Base-by-base conservation (phyloP, 2,329 filamentous ascomycete genomes). In the Zymoseptoria passerinii region DNA sequence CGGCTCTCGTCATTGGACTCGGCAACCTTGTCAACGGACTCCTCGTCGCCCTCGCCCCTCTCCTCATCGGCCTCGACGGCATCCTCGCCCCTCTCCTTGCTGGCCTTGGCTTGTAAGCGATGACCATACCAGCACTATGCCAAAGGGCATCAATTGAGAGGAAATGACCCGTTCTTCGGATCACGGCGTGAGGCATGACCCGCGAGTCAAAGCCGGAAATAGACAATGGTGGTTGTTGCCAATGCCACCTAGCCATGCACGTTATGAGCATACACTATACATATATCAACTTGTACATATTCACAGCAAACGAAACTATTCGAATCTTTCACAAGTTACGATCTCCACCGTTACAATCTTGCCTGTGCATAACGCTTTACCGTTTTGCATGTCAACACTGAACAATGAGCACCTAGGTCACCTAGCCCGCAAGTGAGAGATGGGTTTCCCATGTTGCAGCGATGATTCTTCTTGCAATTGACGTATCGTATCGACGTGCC, bases 41-140 rank as follows among this genome's bases (percentile, higher is more conserved):
- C 4, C 19, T 60, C 13, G 29, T 40, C 19, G 48, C 58, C 4
- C 49, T 60, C 13, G 28, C 51, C 9, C 58, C 58, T 50, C 49
- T 50, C 49, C 49, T 50, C 6, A 50, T 50, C 28, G 54, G 54
- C 10, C 23, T 59, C 5, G 58, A 54, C 18, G 58, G 58, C 40
- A 54, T 59, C n/a, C 20, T 59, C 28, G 58, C 48, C 35, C 58
- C 58, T 13, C 55, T 59, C 16, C 50, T 59, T 28, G 20, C 52
- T n/a, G 13, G 49, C 49, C 23, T 50, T 8, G 49, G 49, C 19
- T 50, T 50, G 49, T 50, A 50, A 50, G 49, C 18, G 18, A 5
- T 44, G n/a, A 44, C 10, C 35, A 16, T 16, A 1, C 1, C 13
- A 44, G 16, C 13, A 44, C 6, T 16, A 23, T 44, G 4, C 16